phyloP scores from a whole-genome alignment of 1,284 basidiomycete genomes.

The Trametes polyzona region DNA sequence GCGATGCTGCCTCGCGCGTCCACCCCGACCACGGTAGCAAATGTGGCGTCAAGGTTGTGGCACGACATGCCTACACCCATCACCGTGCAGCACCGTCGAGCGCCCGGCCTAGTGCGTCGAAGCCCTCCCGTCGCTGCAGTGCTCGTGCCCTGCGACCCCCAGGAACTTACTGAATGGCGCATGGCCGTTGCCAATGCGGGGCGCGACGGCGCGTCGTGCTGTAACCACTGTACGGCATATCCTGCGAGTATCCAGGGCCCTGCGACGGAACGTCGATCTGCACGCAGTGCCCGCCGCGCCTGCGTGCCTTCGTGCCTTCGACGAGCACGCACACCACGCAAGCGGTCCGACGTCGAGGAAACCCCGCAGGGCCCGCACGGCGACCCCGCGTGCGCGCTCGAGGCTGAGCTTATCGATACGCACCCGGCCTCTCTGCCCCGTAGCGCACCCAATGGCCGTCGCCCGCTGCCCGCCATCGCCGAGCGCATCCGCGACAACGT shows the following conservation, averaged over 20 bases:
- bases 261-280: background rate
- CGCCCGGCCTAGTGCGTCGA: too few relatives aligned
- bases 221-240: background rate
- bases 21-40: background rate
- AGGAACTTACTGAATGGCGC: background rate
- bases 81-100: background rate
- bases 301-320: background rate
- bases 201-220: background rate
- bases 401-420: background rate
- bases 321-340: too few relatives aligned
- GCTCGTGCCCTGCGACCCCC: too few relatives aligned
- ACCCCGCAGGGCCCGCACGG: too few relatives aligned
- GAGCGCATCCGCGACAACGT: too few relatives aligned
- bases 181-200: background rate
- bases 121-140: too few relatives aligned
- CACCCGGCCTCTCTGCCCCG: background rate
- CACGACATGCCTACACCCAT: background rate
- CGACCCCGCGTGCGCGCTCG: background rate
- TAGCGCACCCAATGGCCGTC: too few relatives aligned
- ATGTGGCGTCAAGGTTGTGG: slow-evolving; percentile 12
- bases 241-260: background rate
- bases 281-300: background rate
- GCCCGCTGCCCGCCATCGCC: background rate
- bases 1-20: too few relatives aligned
- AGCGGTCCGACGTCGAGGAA: too few relatives aligned